Evolutionary conservation across 2,329 filamentous ascomycete species (phyloP).

Genomic region (Verticillium nonalfalfae): DNA sequence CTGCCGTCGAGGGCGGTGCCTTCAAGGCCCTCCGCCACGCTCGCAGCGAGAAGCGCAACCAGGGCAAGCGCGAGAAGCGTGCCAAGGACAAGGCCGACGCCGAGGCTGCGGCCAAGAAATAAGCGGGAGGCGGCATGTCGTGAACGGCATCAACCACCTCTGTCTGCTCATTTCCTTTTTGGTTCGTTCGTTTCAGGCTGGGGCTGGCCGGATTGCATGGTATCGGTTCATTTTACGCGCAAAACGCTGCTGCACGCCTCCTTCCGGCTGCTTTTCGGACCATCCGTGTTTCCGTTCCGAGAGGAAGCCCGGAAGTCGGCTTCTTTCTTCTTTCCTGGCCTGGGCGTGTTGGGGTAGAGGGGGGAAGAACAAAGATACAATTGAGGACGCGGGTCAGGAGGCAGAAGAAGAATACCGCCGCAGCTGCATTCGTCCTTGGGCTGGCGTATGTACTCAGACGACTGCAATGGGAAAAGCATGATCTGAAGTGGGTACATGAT

Average conservation of each 20-base stretch:
- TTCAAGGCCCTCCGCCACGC: slow-evolving; percentile 81
- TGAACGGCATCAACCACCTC: not conserved
- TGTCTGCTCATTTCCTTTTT: not conserved
- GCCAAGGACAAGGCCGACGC: slow-evolving; percentile 81
- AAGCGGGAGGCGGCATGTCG: slow-evolving; percentile 31
- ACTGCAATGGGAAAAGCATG: slow-evolving; percentile 4
- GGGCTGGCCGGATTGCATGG: slow-evolving; percentile 4
- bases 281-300: not conserved
- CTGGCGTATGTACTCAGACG: slow-evolving; percentile 5
- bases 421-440: slow-evolving; percentile 1
- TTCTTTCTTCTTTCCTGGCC: not conserved
- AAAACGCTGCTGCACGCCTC: not conserved
- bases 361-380: not conserved
- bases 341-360: not conserved
- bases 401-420: not conserved
- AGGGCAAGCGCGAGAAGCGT: slow-evolving; percentile 89
- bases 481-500: slow-evolving; percentile 1
- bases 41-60: slow-evolving; percentile 74
- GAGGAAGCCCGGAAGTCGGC: not conserved
- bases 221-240: slow-evolving; percentile 4
- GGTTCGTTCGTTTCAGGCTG: slow-evolving; percentile 2
- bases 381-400: not conserved
- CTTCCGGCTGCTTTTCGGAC: slow-evolving; percentile 1
- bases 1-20: slow-evolving; percentile 72
- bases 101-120: slow-evolving; percentile 75